These are phyloP conservation scores for Coleophoma crateriformis DNA, from an alignment of 2,329 filamentous ascomycete species.

Conservation along the genomic window DNA sequence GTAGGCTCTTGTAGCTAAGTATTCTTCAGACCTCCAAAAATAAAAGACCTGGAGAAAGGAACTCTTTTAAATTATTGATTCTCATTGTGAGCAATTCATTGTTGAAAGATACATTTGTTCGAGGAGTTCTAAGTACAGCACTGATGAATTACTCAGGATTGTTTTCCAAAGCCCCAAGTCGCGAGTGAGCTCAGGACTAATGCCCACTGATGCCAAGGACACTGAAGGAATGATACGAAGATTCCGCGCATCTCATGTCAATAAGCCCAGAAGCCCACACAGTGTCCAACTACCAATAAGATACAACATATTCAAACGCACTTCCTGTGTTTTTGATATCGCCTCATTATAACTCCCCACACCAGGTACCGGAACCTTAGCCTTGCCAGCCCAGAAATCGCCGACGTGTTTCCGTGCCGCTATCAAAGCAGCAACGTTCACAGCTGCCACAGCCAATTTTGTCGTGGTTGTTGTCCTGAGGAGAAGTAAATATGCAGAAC, in stretches of 20 bases:
- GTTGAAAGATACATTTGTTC: too few species aligned
- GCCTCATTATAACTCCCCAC: conserved; percentile 19
- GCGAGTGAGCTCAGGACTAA: too few species aligned
- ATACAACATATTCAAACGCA: conserved; percentile 17
- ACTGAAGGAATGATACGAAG: too few species aligned
- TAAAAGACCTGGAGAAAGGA: too few species aligned
- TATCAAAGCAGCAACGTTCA: conserved; percentile 14
- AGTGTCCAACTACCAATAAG: conserved; percentile 13
- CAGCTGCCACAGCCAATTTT: background rate
- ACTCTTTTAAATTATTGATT: too few species aligned
- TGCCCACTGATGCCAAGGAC: too few species aligned
- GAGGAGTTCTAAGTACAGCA: too few species aligned
- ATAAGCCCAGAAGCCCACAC: conserved; percentile 1
- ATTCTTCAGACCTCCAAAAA: too few species aligned
- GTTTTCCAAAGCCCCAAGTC: too few species aligned
- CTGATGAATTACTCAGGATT: too few species aligned
- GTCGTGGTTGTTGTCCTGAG: background rate
- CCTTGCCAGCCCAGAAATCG: conserved; percentile 15
- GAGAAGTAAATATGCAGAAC: conserved; percentile 4
- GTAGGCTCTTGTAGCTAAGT: too few species aligned
- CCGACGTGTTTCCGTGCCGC: conserved; percentile 12
- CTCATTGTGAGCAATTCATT: too few species aligned
- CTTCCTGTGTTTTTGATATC: conserved; percentile 14
- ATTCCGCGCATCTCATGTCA: background rate
- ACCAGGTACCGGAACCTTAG: conserved; percentile 14